Conservation (phyloP, 2,329 filamentous ascomycete genomes). For the Pseudonectria foliicola region DNA sequence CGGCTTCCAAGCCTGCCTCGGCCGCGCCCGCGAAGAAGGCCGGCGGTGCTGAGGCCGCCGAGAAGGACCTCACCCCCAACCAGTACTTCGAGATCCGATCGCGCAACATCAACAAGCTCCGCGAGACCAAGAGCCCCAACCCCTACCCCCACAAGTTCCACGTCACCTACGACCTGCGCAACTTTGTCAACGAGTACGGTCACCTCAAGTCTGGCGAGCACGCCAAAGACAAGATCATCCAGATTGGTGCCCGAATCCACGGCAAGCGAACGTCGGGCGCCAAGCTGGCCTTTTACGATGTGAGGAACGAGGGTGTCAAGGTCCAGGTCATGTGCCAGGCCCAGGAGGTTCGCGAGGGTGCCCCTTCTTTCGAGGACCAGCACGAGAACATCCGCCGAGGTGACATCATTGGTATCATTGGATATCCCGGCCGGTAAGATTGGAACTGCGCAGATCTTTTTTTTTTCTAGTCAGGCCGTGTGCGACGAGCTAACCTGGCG, state of each 20-base stretch:
- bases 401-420: conserved; percentile 68
- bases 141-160: conserved; percentile 86
- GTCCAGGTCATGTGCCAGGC: conserved; percentile 91
- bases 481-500: conserved; percentile 13
- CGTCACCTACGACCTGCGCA: conserved; percentile 71
- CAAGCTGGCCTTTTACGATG: conserved; percentile 88
- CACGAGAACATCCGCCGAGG: conserved; percentile 84
- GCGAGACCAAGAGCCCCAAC: conserved; percentile 32
- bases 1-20: conserved; percentile 68
- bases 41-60: conserved; percentile 52
- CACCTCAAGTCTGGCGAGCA: conserved; percentile 83
- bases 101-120: conserved; percentile 53
- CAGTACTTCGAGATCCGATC: conserved; percentile 95
- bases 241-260: conserved; percentile 81
- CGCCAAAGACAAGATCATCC: conserved; percentile 65
- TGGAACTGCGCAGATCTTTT: conserved; percentile 2
- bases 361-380: conserved; percentile 70
- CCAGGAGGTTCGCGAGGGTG: conserved; percentile 63
- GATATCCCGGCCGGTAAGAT: conserved; percentile 21
- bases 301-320: conserved; percentile 47
- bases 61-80: conserved; percentile 51
- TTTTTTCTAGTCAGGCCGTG: neutral
- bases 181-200: conserved; percentile 72
- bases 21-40: conserved; percentile 38
- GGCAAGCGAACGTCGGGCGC: conserved; percentile 73